Conservation (phyloP, 805 yeast genomes). For the Lipomyces yamadae region DNA sequence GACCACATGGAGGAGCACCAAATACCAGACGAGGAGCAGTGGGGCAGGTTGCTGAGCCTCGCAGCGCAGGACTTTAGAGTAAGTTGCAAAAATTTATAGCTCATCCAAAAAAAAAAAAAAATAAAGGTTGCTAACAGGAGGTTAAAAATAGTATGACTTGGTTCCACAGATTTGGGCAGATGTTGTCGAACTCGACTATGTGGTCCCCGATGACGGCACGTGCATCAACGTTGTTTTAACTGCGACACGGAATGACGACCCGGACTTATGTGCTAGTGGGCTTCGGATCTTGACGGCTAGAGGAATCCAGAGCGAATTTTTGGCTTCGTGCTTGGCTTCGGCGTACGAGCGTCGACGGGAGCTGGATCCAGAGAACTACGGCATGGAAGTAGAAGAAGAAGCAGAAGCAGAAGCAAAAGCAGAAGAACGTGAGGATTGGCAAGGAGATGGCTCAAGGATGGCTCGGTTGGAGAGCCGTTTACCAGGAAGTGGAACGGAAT, state of each 20-base stretch:
- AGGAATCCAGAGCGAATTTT: not conserved
- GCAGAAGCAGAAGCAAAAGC: not conserved
- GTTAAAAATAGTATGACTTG: slow-evolving; percentile 1
- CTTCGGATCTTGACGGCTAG: not conserved
- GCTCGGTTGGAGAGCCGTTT: not conserved
- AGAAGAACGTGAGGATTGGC: not conserved
- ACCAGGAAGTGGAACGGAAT: not conserved
- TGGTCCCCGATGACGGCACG: slow-evolving; percentile 7
- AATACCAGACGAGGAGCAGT: not conserved
- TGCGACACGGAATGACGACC: not conserved
- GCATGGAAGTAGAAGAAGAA: not conserved
- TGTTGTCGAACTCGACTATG: not conserved
- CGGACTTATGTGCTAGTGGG: not conserved
- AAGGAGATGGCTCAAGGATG: not conserved
- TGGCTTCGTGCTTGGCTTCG: not conserved
- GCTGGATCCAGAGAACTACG: not conserved
- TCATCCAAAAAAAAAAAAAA: not conserved
- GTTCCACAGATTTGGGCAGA: slow-evolving; percentile 1
- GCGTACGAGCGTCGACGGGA: not conserved
- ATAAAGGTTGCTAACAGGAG: not conserved
- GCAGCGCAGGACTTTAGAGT: slow-evolving; percentile 5
- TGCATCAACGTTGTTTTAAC: slow-evolving; percentile 6
- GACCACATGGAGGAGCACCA: not conserved
- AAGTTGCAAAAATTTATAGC: not conserved
- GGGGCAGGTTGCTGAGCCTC: slow-evolving; percentile 2